Base-by-base conservation (phyloP, 768 basidiomycete genomes). In the Boletus speciosus region DNA sequence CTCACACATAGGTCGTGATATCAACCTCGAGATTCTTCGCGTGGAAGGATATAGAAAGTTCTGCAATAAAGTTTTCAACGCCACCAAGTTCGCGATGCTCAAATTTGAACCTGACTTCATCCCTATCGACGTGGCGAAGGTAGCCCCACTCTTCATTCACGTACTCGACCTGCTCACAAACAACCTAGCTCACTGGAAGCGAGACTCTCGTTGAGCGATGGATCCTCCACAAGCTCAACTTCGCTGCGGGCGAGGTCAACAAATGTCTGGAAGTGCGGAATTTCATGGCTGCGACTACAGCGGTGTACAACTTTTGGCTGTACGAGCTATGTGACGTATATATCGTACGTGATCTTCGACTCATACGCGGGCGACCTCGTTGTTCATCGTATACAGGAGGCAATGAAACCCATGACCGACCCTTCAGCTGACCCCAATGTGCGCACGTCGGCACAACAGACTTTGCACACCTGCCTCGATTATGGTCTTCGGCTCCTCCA, bases 51-150 rank as follows among this genome's bases (percentile, higher is more conserved):
- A 98, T 72, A 85, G 97, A 72, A 98, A 98, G 73, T 99, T 99
- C 78, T 98, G 97, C 77, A 99, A 99, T 77, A 98, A 98, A 78
- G 85, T 98, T 27, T 98, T 96, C 81, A 99, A 99, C 67, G 97
- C 97, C 1, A 98, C 94, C 45, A 95, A 95, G 72, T 98, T 99
- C 63, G 96, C 95, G n/a, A 93, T 98, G 89, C 83, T 98, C 70
- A 96, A 96, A 75, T 78, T 99, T 32, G 94, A 93, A 52, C 84
- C 84, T 38, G 71, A 77, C 39, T 98, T 97, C 62, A 83, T 87
- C 31, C 93, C 96, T 15, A 77, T 83, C 55, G 74, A 83, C 1
- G 75, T 78, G 4, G 74, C 84, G 12, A 83, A 88, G 80, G 94
- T 90, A 54, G 43, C 77, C 77, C 62, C 3, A 5, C 50, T 35